Conservation (phyloP, 1,284 basidiomycete species). For the Ustilago xerochloae region DNA sequence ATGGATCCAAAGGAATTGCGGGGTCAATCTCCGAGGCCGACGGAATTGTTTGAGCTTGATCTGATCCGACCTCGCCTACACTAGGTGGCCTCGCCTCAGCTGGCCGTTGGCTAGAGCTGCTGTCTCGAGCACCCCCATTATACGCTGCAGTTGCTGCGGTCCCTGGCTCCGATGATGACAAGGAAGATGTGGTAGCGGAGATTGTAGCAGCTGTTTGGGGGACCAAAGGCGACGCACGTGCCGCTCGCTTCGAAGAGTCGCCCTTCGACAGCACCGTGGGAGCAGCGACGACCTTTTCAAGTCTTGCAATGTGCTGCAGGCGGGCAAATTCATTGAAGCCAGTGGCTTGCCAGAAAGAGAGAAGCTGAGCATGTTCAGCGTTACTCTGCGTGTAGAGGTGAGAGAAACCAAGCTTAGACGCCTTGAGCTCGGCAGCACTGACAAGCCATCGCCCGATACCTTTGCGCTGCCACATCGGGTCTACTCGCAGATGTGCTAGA, state of each 20-base stretch:
- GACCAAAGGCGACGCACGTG: conserved; percentile 1
- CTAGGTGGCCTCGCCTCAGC: background rate
- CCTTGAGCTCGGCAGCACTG: conserved; percentile 35
- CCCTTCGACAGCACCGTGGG: background rate
- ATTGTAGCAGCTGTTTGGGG: background rate
- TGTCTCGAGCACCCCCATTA: background rate
- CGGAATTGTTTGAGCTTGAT: background rate
- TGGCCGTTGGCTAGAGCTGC: background rate
- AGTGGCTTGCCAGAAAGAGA: conserved; percentile 25
- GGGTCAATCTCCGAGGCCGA: conserved; percentile 8
- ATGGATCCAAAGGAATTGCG: conserved; percentile 17
- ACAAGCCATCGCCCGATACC: conserved; percentile 49
- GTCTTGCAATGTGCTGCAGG: conserved; percentile 23
- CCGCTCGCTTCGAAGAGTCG: conserved; percentile 8
- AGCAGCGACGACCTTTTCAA: conserved; percentile 20
- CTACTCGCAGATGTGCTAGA: conserved; percentile 29
- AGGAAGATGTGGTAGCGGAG: background rate
- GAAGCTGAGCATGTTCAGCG: conserved; percentile 7
- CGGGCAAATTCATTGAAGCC: conserved; percentile 39
- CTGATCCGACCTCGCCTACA: background rate
- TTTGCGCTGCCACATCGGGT: conserved; percentile 26
- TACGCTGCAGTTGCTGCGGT: background rate
- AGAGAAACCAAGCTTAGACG: conserved; percentile 39
- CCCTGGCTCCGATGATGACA: background rate
- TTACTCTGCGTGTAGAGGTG: conserved; percentile 38